Evolutionary conservation across 306 rosid genomes (phyloP).

Genomic region (Begonia peltatifolia): DNA sequence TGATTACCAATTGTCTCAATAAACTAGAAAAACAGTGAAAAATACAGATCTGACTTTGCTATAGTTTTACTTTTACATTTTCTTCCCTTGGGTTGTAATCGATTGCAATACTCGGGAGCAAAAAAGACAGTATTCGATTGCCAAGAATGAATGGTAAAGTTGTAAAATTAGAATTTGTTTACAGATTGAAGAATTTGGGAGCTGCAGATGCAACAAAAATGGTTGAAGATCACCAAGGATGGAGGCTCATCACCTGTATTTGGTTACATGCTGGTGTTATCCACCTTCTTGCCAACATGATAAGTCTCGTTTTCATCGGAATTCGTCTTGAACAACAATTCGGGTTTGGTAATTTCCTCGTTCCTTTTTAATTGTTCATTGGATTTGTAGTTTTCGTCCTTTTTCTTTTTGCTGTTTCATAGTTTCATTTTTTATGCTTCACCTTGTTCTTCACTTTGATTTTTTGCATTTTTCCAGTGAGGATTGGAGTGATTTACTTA

Average conservation of each 20-base stretch:
- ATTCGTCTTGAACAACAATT: conserved; percentile 85
- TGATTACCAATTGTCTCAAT: too few relatives aligned
- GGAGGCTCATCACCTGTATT: conserved; percentile 81
- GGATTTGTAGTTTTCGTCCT: conserved; percentile 2
- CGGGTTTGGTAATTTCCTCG: conserved; percentile 52
- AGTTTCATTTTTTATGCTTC: conserved; percentile 5
- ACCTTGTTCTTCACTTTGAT: too few relatives aligned
- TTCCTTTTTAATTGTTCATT: neutral
- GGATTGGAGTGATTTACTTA: conserved; percentile 54
- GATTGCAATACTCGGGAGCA: too few relatives aligned
- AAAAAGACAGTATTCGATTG: too few relatives aligned
- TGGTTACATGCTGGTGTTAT: conserved; percentile 89
- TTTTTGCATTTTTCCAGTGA: too few relatives aligned
- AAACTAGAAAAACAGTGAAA: too few relatives aligned
- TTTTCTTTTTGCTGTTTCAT: conserved; percentile 4
- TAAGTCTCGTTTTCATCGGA: conserved; percentile 68
- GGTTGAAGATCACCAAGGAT: conserved; percentile 51
- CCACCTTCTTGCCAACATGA: conserved; percentile 65
- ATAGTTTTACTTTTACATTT: too few relatives aligned
- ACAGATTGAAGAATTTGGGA: conserved; percentile 70
- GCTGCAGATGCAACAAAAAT: conserved; percentile 44
- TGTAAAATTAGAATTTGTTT: neutral
- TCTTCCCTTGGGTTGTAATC: too few relatives aligned
- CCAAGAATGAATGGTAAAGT: too few relatives aligned
- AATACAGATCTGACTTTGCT: too few relatives aligned